Conservation (phyloP, 2,329 filamentous ascomycete species). For the Colletotrichum destructivum region DNA sequence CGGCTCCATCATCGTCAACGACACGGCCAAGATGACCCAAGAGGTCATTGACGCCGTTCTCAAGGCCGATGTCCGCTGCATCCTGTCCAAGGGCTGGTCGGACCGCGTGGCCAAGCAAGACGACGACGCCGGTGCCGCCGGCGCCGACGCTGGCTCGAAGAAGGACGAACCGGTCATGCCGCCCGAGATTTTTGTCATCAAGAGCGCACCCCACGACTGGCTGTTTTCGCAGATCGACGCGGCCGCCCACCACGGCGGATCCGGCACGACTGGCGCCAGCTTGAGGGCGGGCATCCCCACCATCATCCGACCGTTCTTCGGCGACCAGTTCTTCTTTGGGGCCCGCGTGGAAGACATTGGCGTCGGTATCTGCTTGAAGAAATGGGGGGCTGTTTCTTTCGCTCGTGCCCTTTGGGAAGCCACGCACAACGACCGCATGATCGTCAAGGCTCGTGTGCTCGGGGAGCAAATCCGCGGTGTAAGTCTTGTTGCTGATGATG, state of each 20-base stretch:
- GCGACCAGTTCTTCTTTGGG: slow-evolving; percentile 98
- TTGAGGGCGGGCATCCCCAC: slow-evolving; percentile 92
- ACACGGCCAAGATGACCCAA: slow-evolving; percentile 88
- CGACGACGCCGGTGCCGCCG: slow-evolving; percentile 47
- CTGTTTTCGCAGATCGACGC: slow-evolving; percentile 95
- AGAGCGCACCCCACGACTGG: slow-evolving; percentile 96
- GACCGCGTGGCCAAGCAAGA: slow-evolving; percentile 71
- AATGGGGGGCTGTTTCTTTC: slow-evolving; percentile 89
- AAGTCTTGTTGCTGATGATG: slow-evolving; percentile 53
- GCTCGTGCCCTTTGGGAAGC: slow-evolving; percentile 92
- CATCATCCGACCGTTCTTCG: slow-evolving; percentile 96
- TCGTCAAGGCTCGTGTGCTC: slow-evolving; percentile 84
- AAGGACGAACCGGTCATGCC: slow-evolving; percentile 77
- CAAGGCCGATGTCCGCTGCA: slow-evolving; percentile 93
- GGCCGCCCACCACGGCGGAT: slow-evolving; percentile 93
- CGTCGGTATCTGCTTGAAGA: slow-evolving; percentile 90
- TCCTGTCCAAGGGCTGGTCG: slow-evolving; percentile 97
- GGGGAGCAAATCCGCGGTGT: slow-evolving; percentile 92
- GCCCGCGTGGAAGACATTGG: slow-evolving; percentile 91
- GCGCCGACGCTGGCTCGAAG: slow-evolving; percentile 56
- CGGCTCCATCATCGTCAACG: slow-evolving; percentile 93
- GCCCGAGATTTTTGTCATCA: slow-evolving; percentile 87
- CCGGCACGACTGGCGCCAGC: slow-evolving; percentile 94
- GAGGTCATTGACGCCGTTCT: slow-evolving; percentile 94
- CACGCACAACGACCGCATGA: slow-evolving; percentile 92